phyloP scores from a whole-genome alignment of 306 rosid genomes.

The Cucumis cinereus region DNA sequence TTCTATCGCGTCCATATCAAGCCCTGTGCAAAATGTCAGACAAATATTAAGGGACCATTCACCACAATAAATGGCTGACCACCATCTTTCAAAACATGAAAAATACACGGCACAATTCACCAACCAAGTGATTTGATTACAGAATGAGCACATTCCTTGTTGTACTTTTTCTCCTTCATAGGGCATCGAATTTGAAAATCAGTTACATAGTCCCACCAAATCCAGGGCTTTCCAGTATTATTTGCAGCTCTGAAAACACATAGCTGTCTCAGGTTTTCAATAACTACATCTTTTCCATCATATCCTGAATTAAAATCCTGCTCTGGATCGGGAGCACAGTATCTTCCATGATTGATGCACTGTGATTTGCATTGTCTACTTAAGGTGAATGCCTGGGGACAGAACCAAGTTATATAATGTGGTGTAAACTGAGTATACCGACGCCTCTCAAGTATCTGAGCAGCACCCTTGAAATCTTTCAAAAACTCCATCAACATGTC shows the following conservation, averaged over 20 bases:
- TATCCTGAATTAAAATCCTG: constrained; percentile 95
- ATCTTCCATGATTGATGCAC: constrained; percentile 97
- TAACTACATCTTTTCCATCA: constrained; percentile 84
- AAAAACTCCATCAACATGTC: constrained; percentile 93
- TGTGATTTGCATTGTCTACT: constrained; percentile 99
- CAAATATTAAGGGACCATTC: constrained; percentile 10
- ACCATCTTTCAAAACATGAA: constrained; percentile 10
- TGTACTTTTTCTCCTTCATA: constrained; percentile 91
- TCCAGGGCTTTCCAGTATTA: constrained; percentile 81
- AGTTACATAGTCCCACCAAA: constrained; percentile 98
- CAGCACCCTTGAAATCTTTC: constrained; percentile 94
- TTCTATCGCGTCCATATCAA: constrained; percentile 57
- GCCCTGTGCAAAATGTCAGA: constrained; percentile 39
- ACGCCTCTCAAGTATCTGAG: constrained; percentile 93
- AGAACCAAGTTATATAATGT: constrained; percentile 96
- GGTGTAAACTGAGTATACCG: constrained; percentile 92
- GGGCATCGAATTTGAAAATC: constrained; percentile 99
- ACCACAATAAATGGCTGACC: constrained; percentile 1
- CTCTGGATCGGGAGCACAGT: constrained; percentile 99
- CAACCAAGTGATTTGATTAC: constrained; percentile 86
- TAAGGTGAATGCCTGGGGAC: constrained; percentile 84
- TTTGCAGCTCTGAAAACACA: constrained; percentile 85
- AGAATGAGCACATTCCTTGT: constrained; percentile 65
- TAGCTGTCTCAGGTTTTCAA: constrained; percentile 91
- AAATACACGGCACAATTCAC: constrained; percentile 14